phyloP scores from a whole-genome alignment of 495 filamentous ascomycete genomes.

The Cladorrhinum samala region DNA sequence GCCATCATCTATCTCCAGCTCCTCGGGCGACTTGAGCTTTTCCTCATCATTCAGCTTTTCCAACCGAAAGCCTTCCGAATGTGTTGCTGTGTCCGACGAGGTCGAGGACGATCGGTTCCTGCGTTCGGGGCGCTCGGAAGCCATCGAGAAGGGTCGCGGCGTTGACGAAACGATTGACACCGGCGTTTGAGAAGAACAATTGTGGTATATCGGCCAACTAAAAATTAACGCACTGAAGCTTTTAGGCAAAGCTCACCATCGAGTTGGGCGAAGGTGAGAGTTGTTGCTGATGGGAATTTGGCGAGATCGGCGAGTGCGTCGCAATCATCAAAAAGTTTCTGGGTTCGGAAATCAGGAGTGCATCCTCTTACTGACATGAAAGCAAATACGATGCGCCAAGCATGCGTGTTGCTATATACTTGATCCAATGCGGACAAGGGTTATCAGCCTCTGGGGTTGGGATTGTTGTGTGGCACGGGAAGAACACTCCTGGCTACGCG shows the following conservation, averaged over 20 bases:
- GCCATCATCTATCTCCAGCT: constrained; percentile 21
- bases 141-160: constrained; percentile 3
- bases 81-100: constrained; percentile 26
- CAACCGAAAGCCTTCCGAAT: constrained; percentile 16
- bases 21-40: constrained; percentile 21
- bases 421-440: not conserved
- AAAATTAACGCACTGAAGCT: not conserved
- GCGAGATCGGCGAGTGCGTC: not conserved
- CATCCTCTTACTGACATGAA: not conserved
- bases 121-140: constrained; percentile 13
- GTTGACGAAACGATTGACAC: not conserved
- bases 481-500: not conserved
- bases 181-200: not conserved
- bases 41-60: constrained; percentile 10
- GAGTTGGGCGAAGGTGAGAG: constrained; percentile 13
- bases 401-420: not conserved
- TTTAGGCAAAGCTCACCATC: constrained; percentile 1
- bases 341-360: not conserved
- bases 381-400: not conserved
- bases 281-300: not conserved
- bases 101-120: constrained; percentile 31
- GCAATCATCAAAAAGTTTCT: constrained; percentile 4
- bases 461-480: not conserved
- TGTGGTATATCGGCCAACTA: not conserved
- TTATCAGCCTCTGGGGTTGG: not conserved